Evolutionary conservation across 768 basidiomycete genomes (phyloP).

Genomic region (Boletus patriciae): DNA sequence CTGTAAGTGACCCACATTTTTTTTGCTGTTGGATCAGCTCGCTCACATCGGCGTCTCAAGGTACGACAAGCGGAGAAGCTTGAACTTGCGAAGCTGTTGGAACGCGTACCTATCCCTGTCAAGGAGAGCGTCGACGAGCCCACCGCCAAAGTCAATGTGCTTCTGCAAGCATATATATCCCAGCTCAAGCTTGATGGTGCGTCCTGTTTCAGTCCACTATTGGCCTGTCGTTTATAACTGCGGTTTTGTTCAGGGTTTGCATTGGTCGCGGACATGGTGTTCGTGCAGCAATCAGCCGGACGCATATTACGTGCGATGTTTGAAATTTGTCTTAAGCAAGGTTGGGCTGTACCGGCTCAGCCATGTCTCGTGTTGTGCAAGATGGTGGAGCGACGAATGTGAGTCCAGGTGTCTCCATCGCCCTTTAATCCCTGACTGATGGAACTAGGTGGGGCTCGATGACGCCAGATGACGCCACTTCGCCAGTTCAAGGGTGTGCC

Average conservation of each 20-base stretch:
- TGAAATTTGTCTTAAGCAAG: constrained; percentile 95
- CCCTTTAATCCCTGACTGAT: not conserved
- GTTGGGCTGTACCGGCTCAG: constrained; percentile 93
- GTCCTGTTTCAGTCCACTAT: constrained; percentile 4
- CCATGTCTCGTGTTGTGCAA: constrained; percentile 93
- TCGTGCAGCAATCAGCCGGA: constrained; percentile 95
- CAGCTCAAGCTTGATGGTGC: constrained; percentile 84
- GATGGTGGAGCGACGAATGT: constrained; percentile 90
- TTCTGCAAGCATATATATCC: constrained; percentile 93
- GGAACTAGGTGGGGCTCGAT: constrained; percentile 88
- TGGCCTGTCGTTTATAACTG: not conserved
- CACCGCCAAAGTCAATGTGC: constrained; percentile 94
- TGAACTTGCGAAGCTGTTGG: constrained; percentile 85
- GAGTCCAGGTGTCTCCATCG: constrained; percentile 23
- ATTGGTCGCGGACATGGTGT: constrained; percentile 90
- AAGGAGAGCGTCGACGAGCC: constrained; percentile 97
- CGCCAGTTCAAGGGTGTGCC: constrained; percentile 95
- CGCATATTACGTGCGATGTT: constrained; percentile 96
- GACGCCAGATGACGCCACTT: constrained; percentile 94
- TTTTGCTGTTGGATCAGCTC: not conserved
- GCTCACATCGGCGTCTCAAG: constrained; percentile 26
- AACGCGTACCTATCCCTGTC: constrained; percentile 94
- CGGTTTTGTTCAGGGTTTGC: constrained; percentile 57
- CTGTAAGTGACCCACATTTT: constrained; percentile 42
- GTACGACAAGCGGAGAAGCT: constrained; percentile 83